Base-by-base conservation (phyloP, 192 early-diverging fungal species). In the Chytriomyces sp. region DNA sequence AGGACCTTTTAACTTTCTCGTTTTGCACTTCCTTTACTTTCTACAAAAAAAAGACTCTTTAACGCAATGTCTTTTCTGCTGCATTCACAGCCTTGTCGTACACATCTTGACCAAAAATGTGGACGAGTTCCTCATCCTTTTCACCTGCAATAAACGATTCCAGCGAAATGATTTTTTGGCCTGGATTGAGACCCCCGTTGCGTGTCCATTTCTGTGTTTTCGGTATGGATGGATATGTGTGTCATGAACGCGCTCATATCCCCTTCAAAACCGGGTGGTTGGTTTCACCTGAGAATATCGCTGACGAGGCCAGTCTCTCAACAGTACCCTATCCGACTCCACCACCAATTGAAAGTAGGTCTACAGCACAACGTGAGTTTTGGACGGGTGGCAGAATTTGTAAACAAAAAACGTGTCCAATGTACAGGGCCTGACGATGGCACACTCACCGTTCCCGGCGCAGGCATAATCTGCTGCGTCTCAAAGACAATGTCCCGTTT, bases 161-260 rank as follows among this genome's bases (percentile, higher is more conserved):
- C 19, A 56, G 31, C 30, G 40, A 58, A 26, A 72, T 39, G 1
- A 36, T 36, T 41, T 56, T 71, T 55, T 56, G 36, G 3, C 74
- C 74, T n/a, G 74, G 74, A 39, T 75, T 75, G 5, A 75, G 38
- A 28, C 52, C 34, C 17, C 74, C 74, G 33, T 75, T 63, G 12
- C 74, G 54, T 30, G 74, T 75, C 74, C 74, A 75, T 75, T 75
- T 75, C 59, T 74, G 39, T 14, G n/a, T n/a, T n/a, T n/a, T n/a
- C n/a, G n/a, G n/a, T n/a, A n/a, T n/a, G n/a, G n/a, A n/a, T 25
- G 19, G 17, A 34, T 17, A 28, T 64, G 49, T 10, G 8, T 28
- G 7, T 25, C 7, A 10, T 28, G 7, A 58, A 25, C 25, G 56
- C 10, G 56, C 30, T 7, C 8, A 8, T 6, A 31, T 10, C 10